Percentiles rank a stretch among this genome's conserved stretches.
Evolutionary conservation across 208 protist genomes (phyloP).

Genomic region (Leishmania guyanensis): DNA sequence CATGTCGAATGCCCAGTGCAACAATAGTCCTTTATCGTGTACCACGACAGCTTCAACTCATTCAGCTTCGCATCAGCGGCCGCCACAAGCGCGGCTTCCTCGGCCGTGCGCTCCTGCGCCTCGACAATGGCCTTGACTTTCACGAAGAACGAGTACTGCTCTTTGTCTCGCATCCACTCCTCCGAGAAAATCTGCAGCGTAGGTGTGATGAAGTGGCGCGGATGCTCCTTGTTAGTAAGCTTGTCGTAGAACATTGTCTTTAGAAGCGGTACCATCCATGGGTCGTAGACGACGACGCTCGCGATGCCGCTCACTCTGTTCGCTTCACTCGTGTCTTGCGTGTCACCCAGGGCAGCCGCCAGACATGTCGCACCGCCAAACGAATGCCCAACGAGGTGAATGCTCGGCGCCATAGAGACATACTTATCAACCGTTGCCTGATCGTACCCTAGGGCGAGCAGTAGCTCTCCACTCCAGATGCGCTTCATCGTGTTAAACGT

Average conservation of each 20-base stretch:
- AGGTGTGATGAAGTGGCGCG: constrained; percentile 48
- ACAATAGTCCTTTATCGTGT: constrained; percentile 19
- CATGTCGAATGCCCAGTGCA: constrained; percentile 53
- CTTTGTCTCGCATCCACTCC: constrained; percentile 40
- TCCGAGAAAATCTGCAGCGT: constrained; percentile 72
- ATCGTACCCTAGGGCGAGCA: constrained; percentile 37
- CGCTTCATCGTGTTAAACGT: constrained; percentile 36
- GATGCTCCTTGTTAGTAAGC: constrained; percentile 23
- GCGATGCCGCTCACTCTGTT: constrained; percentile 15
- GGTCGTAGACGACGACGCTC: constrained; percentile 59
- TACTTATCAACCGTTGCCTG: constrained; percentile 37
- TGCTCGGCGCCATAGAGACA: constrained; percentile 13
- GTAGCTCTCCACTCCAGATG: constrained; percentile 41
- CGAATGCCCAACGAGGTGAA: constrained; percentile 77
- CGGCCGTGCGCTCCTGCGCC: constrained; percentile 33
- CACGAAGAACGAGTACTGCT: constrained; percentile 52
- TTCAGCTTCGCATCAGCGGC: constrained; percentile 29
- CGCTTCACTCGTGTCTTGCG: constrained; percentile 12
- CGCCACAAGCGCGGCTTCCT: constrained; percentile 18
- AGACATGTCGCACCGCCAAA: constrained; percentile 82
- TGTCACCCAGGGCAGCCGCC: constrained; percentile 43
- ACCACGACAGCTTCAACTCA: constrained; percentile 21
- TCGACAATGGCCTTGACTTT: constrained; percentile 24
- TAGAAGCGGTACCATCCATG: constrained; percentile 67
- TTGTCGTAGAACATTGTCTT: constrained; percentile 45